phyloP scores from a whole-genome alignment of 1,284 basidiomycete species.

The Irpex rosettiformis region DNA sequence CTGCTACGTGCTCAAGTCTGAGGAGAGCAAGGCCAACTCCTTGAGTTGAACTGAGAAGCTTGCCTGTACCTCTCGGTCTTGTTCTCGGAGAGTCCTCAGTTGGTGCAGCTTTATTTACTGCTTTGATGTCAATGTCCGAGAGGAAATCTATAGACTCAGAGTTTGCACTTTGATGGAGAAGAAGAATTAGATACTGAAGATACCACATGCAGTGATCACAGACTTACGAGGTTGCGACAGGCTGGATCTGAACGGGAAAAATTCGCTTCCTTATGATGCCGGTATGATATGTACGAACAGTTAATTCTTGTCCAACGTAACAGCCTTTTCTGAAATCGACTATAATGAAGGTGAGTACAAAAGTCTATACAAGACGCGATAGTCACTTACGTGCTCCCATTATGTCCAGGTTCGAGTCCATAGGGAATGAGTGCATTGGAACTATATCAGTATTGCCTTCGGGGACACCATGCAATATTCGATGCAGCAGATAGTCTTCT shows the following conservation, averaged over 20 bases:
- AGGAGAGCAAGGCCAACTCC: conserved; percentile 69
- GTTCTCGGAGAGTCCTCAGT: conserved; percentile 21
- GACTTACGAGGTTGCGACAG: conserved; percentile 28
- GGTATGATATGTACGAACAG: conserved; percentile 94
- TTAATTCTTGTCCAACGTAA: conserved; percentile 97
- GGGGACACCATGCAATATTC: conserved; percentile 83
- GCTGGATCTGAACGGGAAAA: conserved; percentile 66
- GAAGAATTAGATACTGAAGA: no score
- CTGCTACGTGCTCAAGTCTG: conserved; percentile 60
- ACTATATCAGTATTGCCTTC: conserved; percentile 83
- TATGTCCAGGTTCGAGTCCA: conserved; percentile 91
- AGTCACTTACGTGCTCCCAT: conserved; percentile 87
- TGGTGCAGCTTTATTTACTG: conserved; percentile 9
- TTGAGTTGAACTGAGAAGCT: conserved; percentile 53
- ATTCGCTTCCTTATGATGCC: conserved; percentile 92
- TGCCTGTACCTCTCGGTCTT: conserved; percentile 63
- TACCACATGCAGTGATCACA: conserved; percentile 6
- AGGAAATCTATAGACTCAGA: background rate
- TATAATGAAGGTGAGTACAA: no score
- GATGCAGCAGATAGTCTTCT: conserved; percentile 73
- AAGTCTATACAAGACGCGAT: no score
- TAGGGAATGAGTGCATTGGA: conserved; percentile 78
- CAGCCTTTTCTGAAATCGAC: conserved; percentile 98
- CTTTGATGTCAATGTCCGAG: conserved; percentile 20
- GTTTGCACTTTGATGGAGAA: background rate